Base-by-base conservation (phyloP, 768 basidiomycete species). In the Dacryopinax spathularia region DNA sequence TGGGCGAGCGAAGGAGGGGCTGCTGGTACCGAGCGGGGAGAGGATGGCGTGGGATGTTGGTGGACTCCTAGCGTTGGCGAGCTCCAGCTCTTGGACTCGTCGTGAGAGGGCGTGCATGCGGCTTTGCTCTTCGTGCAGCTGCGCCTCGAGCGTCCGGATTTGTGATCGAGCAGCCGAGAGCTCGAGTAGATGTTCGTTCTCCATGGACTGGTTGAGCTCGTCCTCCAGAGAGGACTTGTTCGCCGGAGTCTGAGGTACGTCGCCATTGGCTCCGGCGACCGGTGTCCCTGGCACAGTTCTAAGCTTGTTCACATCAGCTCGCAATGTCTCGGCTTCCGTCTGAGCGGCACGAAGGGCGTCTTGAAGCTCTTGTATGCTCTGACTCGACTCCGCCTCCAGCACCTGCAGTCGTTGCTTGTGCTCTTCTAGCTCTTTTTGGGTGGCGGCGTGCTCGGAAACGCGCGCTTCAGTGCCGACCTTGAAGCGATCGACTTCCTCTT, bases 141-240 rank as follows among this genome's bases (percentile, higher is more conserved):
- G 72, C 10, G 82, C 82, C 73, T 94, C 89, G 69, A 92, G 77
- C 2, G 82, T 80, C 12, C 91, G 83, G 60, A 93, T 86, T 70
- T 84, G 84, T 0, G 88, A 88, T 34, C 88, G 88, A 2, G 90
- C 84, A 12, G 82, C 77, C 34, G 90, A 92, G 6, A 93, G 78
- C 64, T 91, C 90, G 64, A 94, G 80, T 13, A 81, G 79, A 69
- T 91, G 87, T 66, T 89, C 87, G 69, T 91, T 87, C 69, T 79
- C 79, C 34, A 88, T 73, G 27, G 85, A 82, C 63, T 81, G 80
- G 20, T 89, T 72, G 76, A 91, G 80, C 74, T 91, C 90, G 69
- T 82, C 82, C 73, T 88, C 84, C 34, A 91, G 75, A 29, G 86
- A 56, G 2, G 48, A 56, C 48, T 31, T 25, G 48, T 61, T 33